Conservation (phyloP, 495 filamentous ascomycete genomes). For the Cladorrhinum samala region DNA sequence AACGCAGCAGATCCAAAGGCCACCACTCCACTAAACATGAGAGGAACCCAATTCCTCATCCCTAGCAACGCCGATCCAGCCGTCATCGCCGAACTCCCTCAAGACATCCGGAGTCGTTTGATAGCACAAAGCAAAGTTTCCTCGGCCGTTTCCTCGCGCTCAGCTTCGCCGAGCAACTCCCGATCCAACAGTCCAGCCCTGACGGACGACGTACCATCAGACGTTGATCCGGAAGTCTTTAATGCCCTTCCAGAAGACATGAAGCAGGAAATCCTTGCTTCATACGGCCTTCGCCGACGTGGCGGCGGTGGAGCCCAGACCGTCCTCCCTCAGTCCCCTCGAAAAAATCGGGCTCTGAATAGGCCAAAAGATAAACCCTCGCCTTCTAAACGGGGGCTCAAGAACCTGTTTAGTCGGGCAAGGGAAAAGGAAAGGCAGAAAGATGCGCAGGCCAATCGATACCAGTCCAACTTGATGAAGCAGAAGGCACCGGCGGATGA, state of each 20-base stretch:
- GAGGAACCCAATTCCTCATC: slow-evolving; percentile 83
- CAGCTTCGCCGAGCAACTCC: slow-evolving; percentile 20
- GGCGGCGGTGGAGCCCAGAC: slow-evolving; percentile 26
- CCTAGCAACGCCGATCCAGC: slow-evolving; percentile 71
- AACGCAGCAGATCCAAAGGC: slow-evolving; percentile 52
- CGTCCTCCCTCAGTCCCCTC: slow-evolving; percentile 52
- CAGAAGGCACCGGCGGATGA: slow-evolving; percentile 7
- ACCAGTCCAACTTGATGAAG: slow-evolving; percentile 5
- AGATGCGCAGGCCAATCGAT: slow-evolving; percentile 9
- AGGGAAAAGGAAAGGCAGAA: slow-evolving; percentile 34
- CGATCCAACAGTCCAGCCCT: slow-evolving; percentile 38
- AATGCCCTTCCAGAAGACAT: slow-evolving; percentile 76
- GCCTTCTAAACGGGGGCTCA: slow-evolving; percentile 50
- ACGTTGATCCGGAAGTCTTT: slow-evolving; percentile 68
- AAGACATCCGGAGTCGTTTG: slow-evolving; percentile 72
- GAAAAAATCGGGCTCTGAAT: slow-evolving; percentile 43
- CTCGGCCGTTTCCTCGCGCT: slow-evolving; percentile 15
- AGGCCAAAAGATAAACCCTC: slow-evolving; percentile 46
- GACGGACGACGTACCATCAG: slow-evolving; percentile 33
- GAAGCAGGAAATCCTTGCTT: slow-evolving; percentile 68
- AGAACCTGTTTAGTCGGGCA: slow-evolving; percentile 40
- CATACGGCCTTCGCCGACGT: slow-evolving; percentile 45
- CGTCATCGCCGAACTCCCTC: slow-evolving; percentile 70
- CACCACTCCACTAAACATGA: slow-evolving; percentile 64
- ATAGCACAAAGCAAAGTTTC: slow-evolving; percentile 34